Base-by-base conservation (phyloP, 768 basidiomycete genomes). In the Kwoniella botswanensis region DNA sequence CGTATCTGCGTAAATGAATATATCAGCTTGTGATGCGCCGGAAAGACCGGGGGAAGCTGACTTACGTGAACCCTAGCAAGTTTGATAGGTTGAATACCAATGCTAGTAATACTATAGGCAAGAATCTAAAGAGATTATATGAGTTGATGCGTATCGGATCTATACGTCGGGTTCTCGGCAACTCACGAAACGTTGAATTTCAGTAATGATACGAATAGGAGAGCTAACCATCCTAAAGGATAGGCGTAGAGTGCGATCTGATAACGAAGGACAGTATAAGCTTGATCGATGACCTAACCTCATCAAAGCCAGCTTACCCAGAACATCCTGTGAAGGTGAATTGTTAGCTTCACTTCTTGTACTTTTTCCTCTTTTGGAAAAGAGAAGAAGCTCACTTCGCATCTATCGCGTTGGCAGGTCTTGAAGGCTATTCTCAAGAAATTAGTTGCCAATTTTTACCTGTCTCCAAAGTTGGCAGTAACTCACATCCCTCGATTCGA, bases 41-140 rank as follows among this genome's bases (percentile, higher is more conserved):
- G 3, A 5, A 5, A 29, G 3, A 4, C 0, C 2, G 0, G 29
- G 4, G 35, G 35, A 59, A 41, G 22, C 17, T 18, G 43, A 93
- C 93, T 92, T 93, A 98, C 60, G 94, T 97, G 86, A 98, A 98
- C 12, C 96, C 96, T 63, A 98, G 86, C n/a, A 91, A 92, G 75
- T 98, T 98, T 10, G 93, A 94, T 63, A 94, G 80, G 83, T 99
- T 98, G 88, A 99, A 98, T 46, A 98, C 92, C 59, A 98, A 87
- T 1, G 97, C 97, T 44, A 99, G 89, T 52, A 90, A 83, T 65
- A 98, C 94, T 75, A 98, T 98, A 9, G 97, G 97, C 71, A 98
- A 86, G 84, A 95, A 98, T 10, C 94, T 97, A 79, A 76, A 24
- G 41, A 22, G 29, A 60, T 7, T 35, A 35, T 35, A 29, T 24